phyloP scores from a whole-genome alignment of 2,329 filamentous ascomycete genomes.

The Tolypocladium cylindrosporum region DNA sequence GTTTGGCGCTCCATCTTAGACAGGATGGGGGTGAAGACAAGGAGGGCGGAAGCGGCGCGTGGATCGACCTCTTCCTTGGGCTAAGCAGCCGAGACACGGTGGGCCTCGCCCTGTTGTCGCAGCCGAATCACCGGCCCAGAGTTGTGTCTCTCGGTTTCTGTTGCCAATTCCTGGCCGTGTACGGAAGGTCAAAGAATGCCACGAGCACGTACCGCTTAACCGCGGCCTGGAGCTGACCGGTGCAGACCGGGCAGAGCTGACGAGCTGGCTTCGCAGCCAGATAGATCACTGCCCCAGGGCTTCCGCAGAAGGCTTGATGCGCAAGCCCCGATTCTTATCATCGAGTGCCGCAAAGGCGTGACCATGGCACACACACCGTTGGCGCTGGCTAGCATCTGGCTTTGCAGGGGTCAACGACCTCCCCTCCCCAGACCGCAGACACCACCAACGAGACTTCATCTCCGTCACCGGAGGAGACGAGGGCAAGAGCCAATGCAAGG shows the following conservation, averaged over 20 bases:
- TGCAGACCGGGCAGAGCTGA: neutral
- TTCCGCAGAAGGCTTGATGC: neutral
- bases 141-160: neutral
- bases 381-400: neutral
- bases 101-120: neutral
- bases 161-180: neutral
- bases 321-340: neutral
- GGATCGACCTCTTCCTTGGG: neutral
- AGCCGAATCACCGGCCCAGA: neutral
- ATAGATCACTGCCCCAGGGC: neutral
- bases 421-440: neutral
- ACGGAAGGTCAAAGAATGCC: neutral
- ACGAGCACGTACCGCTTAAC: neutral
- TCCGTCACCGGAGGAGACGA: neutral
- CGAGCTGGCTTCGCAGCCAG: neutral
- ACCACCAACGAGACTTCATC: neutral
- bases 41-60: neutral
- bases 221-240: neutral
- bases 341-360: neutral
- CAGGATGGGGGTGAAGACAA: neutral
- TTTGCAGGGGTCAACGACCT: neutral
- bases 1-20: neutral
- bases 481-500: neutral
- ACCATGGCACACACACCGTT: neutral
- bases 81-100: neutral